phyloP scores from a whole-genome alignment of 768 basidiomycete species.

The Hericium rajendrae region DNA sequence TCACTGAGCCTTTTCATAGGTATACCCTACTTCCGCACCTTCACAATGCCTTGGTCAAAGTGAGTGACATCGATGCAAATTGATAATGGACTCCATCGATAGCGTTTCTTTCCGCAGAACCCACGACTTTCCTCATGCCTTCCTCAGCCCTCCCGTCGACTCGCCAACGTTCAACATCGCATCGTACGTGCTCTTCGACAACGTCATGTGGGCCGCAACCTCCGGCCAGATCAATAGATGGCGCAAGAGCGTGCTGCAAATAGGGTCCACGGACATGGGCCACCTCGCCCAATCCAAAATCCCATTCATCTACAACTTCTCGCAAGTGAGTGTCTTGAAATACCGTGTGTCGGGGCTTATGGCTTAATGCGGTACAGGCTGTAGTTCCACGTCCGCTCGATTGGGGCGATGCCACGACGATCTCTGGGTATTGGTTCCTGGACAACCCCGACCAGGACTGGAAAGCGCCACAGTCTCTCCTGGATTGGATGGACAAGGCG shows the following conservation, averaged over 20 bases:
- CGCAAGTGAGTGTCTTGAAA: conserved; percentile 26
- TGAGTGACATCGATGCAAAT: conserved; percentile 15
- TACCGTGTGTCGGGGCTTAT: neutral
- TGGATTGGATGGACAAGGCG: conserved; percentile 48
- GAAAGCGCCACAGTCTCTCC: conserved; percentile 39
- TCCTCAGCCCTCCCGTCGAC: conserved; percentile 53
- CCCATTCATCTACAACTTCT: conserved; percentile 60
- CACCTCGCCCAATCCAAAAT: conserved; percentile 51
- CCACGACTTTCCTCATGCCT: conserved; percentile 53
- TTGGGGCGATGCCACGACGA: conserved; percentile 48
- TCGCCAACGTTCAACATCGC: conserved; percentile 51
- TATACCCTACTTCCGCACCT: conserved; percentile 59
- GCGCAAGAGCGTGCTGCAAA: conserved; percentile 40
- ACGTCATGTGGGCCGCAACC: conserved; percentile 60
- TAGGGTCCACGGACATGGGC: conserved; percentile 49
- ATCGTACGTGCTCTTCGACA: conserved; percentile 58
- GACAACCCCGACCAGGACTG: conserved; percentile 53
- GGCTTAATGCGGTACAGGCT: conserved; percentile 19
- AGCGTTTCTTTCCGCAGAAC: conserved; percentile 27
- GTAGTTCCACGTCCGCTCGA: conserved; percentile 66
- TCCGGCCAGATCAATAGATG: conserved; percentile 59
- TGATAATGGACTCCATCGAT: neutral
- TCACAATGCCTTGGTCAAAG: conserved; percentile 58
- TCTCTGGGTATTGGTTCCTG: conserved; percentile 64
- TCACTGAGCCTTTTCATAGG: conserved; percentile 17